Base-by-base conservation (phyloP, 78 protist species). In the Dictyostelium intermedium region DNA sequence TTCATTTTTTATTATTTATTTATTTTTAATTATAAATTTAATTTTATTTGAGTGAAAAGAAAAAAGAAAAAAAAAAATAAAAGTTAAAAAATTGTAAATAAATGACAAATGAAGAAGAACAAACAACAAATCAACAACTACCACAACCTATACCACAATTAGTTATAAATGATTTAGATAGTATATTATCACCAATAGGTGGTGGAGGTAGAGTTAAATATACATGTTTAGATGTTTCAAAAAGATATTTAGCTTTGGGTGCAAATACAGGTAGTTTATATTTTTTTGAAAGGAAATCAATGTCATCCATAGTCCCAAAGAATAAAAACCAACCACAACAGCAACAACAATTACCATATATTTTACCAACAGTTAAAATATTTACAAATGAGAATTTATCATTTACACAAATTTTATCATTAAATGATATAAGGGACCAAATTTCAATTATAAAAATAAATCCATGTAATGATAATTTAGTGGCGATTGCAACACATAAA, bases 171-270 rank as follows among this genome's bases (percentile, higher is more conserved):
- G 86, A 82, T 80, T 25, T 89, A 10, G 94, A 89, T 80, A 56
- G 53, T 43, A 77, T 89, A 45, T 50, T 89, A 39, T 80, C 87
- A 78, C 94, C 94, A 13, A 70, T 89, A 18, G 87, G 94, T 41
- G 82, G 56, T 20, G 83, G 94, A 66, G 87, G 94, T 25, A 83
- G 94, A 79, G 94, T 89, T 11, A 89, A 89, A 53, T 89, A 89
- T 47, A 89, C 94, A 34, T 89, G 94, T 69, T 70, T 89, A 9
- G 94, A 89, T 80, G 82, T 89, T 11, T 80, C 94, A 32, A 41
- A 32, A 23, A 23, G 85, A 32, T 89, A 89, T 83, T 70, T 89
- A 41, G 94, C 74, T 27, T 47, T 89, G 82, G 94, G 94, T 89
- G 94, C 94, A 9, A 89, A 79, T 43, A 89, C 94, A 14, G 94